Base-by-base conservation (phyloP, 139 green algal species). In the Dunaliella primolecta region DNA sequence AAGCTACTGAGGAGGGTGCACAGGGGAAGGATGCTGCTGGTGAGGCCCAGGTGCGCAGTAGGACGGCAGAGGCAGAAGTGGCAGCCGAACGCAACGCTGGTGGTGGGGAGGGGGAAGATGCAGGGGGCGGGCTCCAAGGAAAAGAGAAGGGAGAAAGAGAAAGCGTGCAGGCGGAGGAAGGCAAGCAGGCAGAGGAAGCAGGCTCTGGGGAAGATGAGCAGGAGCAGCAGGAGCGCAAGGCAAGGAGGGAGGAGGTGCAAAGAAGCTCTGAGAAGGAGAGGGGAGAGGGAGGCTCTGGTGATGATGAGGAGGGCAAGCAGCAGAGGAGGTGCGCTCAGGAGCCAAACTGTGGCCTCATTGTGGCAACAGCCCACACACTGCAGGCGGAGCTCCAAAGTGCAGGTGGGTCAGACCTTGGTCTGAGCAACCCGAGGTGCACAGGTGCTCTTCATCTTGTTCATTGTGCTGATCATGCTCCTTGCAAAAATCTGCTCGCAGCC, bases 361-460 rank as follows among this genome's bases (percentile, higher is more conserved):
- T 15, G 7, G 46, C 46, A 7, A 64, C 46, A 25, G 81, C 64
- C 31, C 34, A 83, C 0, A 81, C 75, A 71, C 55, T 88, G 81
- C 46, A 2, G 38, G 46, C 3, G 35, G 35, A 72, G 75, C 85
- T 88, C 74, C 25, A 2, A 25, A 24, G 20, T 21, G 56, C 57
- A n/a, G n/a, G n/a, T n/a, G n/a, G n/a, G n/a, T n/a, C n/a, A n/a
- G n/a, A n/a, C n/a, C n/a, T n/a, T n/a, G n/a, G n/a, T n/a, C n/a
- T n/a, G n/a, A n/a, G n/a, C n/a, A n/a, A n/a, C n/a, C n/a, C n/a
- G n/a, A n/a, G n/a, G n/a, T n/a, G n/a, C n/a, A n/a, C n/a, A n/a
- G n/a, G n/a, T n/a, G n/a, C n/a, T n/a, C n/a, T n/a, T n/a, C n/a
- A n/a, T n/a, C n/a, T n/a, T n/a, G n/a, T n/a, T n/a, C n/a, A n/a